A percentile compares a stretch with the other conserved stretches of the same genome.
Evolutionary conservation across 345 rosid genomes (phyloP).

Genomic region (Ceriops decandra): DNA sequence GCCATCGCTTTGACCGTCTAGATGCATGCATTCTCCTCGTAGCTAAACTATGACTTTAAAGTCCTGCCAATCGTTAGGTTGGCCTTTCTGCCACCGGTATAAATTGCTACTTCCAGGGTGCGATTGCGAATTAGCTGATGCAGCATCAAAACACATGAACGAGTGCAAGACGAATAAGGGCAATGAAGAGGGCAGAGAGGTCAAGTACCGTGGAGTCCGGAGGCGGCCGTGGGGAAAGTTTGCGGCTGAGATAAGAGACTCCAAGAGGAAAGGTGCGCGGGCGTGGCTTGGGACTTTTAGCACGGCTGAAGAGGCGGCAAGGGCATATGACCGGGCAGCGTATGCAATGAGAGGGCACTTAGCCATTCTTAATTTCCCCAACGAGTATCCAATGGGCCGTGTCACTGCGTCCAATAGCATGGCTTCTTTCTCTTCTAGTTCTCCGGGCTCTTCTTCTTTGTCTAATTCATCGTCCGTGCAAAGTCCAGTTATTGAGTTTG

Average conservation of each 20-base stretch:
- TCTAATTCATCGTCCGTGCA: constrained; percentile 37
- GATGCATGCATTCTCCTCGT: constrained; percentile 33
- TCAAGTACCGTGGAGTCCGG: constrained; percentile 68
- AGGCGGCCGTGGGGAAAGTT: constrained; percentile 90
- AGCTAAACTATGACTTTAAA: constrained; percentile 11
- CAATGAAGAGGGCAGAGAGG: constrained; percentile 29
- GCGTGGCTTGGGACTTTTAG: constrained; percentile 88
- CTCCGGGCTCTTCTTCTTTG: neutral
- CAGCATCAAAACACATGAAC: constrained; percentile 27
- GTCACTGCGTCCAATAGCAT: neutral
- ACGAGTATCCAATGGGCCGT: constrained; percentile 49
- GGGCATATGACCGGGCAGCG: constrained; percentile 87
- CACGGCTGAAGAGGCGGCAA: constrained; percentile 85
- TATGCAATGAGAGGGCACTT: constrained; percentile 77
- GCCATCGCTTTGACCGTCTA: constrained; percentile 53
- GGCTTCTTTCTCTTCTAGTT: constrained; percentile 15
- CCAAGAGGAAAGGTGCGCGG: constrained; percentile 65
- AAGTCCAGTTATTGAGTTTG: constrained; percentile 68
- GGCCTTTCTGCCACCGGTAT: constrained; percentile 2
- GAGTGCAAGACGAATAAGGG: constrained; percentile 1
- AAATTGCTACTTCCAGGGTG: constrained; percentile 13
- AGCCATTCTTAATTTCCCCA: constrained; percentile 76
- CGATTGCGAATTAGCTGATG: constrained; percentile 25
- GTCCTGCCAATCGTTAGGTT: constrained; percentile 6
- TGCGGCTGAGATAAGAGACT: constrained; percentile 89